Conservation (phyloP, 495 filamentous ascomycete species). For the Cetradonia linearis region DNA sequence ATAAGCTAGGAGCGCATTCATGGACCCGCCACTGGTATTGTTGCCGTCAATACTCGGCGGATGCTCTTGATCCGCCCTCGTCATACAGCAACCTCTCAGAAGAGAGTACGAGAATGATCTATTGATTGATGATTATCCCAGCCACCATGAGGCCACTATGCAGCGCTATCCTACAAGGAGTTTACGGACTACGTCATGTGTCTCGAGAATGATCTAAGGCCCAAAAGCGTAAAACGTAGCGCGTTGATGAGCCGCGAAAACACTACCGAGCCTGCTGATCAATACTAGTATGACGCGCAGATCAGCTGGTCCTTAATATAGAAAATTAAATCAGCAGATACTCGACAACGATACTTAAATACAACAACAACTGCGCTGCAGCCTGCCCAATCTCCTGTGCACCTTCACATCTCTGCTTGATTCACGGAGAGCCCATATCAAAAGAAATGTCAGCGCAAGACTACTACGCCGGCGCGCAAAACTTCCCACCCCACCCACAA, state of each 20-base stretch:
- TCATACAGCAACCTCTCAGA: too few species aligned
- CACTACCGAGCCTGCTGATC: not conserved
- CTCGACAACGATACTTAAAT: not conserved
- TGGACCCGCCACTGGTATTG: too few species aligned
- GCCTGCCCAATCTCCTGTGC: not conserved
- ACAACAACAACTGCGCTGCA: not conserved
- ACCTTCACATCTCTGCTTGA: not conserved
- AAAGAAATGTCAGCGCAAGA: conserved; percentile 21
- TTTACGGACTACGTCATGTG: too few species aligned
- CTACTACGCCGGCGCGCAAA: conserved; percentile 21
- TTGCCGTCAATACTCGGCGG: too few species aligned
- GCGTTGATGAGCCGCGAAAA: not conserved
- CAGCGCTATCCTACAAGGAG: too few species aligned
- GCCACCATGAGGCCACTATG: too few species aligned
- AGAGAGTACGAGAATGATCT: too few species aligned
- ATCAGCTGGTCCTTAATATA: conserved; percentile 5
- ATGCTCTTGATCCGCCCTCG: too few species aligned
- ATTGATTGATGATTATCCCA: too few species aligned
- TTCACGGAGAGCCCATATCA: not conserved
- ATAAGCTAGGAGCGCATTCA: too few species aligned
- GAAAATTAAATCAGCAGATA: not conserved
- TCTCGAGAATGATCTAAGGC: not conserved
- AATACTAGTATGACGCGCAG: conserved; percentile 2
- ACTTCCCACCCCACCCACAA: conserved; percentile 23
- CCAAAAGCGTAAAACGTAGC: not conserved